Conservation (phyloP, 352 stramenopile genomes). For the Phytophthora citrophthora region DNA sequence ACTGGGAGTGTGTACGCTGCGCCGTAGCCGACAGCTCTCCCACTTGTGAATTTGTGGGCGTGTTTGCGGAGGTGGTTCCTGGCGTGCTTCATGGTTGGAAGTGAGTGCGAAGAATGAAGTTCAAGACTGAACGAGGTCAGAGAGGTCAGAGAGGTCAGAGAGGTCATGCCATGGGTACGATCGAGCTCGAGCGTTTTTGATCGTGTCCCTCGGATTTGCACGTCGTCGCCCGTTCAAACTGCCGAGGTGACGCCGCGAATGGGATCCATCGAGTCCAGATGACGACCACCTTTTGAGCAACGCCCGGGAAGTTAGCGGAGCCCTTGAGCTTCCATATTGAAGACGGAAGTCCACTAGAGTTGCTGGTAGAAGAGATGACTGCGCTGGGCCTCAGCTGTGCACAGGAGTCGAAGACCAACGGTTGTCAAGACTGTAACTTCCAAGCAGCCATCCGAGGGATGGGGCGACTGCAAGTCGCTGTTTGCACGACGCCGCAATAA, state of each 20-base stretch:
- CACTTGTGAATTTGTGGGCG: constrained; percentile 18
- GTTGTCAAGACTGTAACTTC: neutral
- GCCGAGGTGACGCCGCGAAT: constrained; percentile 6
- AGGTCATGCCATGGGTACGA: no score
- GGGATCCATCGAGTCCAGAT: neutral
- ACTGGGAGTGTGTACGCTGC: constrained; percentile 31
- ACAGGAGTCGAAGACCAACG: neutral
- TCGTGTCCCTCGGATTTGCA: constrained; percentile 22
- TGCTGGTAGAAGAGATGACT: neutral
- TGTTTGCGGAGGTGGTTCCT: constrained; percentile 33
- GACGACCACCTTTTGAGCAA: constrained; percentile 1
- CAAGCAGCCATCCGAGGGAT: constrained; percentile 1
- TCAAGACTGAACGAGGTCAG: constrained; percentile 2
- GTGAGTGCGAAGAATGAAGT: constrained; percentile 10
- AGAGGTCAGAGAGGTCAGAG: neutral
- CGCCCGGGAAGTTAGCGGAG: neutral
- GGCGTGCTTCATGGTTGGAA: constrained; percentile 22
- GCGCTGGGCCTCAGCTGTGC: constrained; percentile 4
- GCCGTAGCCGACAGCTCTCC: constrained; percentile 17
- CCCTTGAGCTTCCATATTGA: neutral
- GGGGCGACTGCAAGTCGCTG: constrained; percentile 9
- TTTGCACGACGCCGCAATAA: constrained; percentile 5
- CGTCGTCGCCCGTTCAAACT: constrained; percentile 4
- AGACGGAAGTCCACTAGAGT: neutral
- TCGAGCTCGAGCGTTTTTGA: neutral